Evolutionary conservation across 345 rosid species (phyloP).

Genomic region (Eucalyptus marginata): DNA sequence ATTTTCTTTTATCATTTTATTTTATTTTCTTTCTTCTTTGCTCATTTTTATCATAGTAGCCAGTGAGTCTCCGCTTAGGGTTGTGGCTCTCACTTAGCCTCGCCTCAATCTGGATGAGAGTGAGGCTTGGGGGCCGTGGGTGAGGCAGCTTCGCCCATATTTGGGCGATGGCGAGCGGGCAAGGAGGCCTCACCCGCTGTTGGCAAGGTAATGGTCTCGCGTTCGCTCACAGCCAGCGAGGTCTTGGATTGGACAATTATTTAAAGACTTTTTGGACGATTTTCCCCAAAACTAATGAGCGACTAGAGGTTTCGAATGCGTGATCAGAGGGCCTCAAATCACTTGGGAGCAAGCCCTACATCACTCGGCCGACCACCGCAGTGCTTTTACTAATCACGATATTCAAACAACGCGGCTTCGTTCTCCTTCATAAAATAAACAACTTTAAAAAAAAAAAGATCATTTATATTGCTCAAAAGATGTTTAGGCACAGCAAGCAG

Average conservation of each 20-base stretch:
- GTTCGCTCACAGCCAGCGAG: rapidly evolving
- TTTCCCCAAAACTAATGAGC: background rate
- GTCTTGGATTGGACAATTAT: no score
- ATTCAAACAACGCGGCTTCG: background rate
- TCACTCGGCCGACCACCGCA: background rate
- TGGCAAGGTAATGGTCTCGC: no score
- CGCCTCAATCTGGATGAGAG: no score
- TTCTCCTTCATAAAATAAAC: background rate
- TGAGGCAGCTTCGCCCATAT: no score
- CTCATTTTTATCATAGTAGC: no score
- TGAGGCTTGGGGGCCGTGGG: no score
- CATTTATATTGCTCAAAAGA: background rate
- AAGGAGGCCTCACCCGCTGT: no score
- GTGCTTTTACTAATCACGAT: background rate
- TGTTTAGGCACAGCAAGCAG: background rate
- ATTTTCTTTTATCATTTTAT: no score
- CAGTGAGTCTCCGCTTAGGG: no score
- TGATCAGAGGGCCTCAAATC: background rate
- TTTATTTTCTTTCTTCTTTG: no score
- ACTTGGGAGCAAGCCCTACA: background rate
- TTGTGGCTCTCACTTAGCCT: no score
- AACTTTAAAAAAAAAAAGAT: background rate
- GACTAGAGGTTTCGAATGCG: background rate
- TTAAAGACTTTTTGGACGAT: background rate
- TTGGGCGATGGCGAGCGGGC: no score